Evolutionary conservation across 805 yeast species (phyloP).

Genomic region (Teunomyces funiuensis): DNA sequence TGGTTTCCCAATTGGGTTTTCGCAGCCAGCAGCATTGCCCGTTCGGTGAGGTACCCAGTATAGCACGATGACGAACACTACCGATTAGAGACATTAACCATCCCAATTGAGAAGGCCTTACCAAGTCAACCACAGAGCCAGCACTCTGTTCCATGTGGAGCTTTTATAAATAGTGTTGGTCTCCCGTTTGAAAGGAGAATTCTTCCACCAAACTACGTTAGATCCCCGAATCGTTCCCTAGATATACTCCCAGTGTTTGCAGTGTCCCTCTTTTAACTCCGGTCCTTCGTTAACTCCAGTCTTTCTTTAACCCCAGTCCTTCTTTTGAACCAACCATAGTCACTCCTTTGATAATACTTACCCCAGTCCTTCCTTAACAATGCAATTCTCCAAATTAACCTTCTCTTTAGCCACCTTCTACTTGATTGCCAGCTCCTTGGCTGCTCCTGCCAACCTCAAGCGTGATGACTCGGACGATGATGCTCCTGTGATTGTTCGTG

Average conservation of each 20-base stretch:
- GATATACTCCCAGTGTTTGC: too few species aligned
- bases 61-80: too few species aligned
- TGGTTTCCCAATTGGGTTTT: slow-evolving; percentile 7
- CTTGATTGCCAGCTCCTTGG: slow-evolving; percentile 19
- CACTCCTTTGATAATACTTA: slow-evolving; percentile 16
- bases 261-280: too few species aligned
- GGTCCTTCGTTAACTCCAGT: not conserved
- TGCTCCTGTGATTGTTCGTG: slow-evolving; percentile 30
- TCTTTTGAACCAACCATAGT: slow-evolving; percentile 20
- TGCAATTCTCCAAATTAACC: slow-evolving; percentile 28
- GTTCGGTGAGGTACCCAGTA: too few species aligned
- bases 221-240: too few species aligned
- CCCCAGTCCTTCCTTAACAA: slow-evolving; percentile 12
- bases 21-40: slow-evolving; percentile 13
- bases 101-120: not conserved
- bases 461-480: slow-evolving; percentile 23
- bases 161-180: not conserved
- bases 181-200: not conserved
- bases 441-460: slow-evolving; percentile 17
- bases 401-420: slow-evolving; percentile 19
- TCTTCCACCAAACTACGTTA: too few species aligned
- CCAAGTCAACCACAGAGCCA: not conserved
- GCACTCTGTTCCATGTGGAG: not conserved
- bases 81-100: too few species aligned
- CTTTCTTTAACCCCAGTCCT: slow-evolving; percentile 14